Conservation (phyloP, 139 green algal species). For the Tetradesmus obliquus region DNA sequence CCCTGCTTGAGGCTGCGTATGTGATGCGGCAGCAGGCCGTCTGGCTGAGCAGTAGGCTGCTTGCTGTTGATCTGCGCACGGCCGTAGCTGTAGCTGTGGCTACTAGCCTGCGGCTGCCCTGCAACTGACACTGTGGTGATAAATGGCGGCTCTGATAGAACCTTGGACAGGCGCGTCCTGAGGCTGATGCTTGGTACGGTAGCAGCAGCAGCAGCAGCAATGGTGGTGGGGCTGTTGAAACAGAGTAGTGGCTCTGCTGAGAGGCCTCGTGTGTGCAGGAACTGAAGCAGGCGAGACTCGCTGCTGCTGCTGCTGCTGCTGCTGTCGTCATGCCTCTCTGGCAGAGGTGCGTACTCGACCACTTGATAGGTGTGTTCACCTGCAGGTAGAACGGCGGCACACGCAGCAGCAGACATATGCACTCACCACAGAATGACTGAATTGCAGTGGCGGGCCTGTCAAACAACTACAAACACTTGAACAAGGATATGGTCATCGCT, state of each 20-base stretch:
- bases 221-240: background rate
- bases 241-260: background rate
- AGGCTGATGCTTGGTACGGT: too few species aligned
- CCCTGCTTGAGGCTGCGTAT: background rate
- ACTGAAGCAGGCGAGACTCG: background rate
- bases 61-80: background rate
- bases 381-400: background rate
- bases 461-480: too few species aligned
- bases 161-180: background rate
- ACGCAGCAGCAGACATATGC: too few species aligned
- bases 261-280: background rate
- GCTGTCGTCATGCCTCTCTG: background rate
- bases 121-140: background rate
- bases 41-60: too few species aligned
- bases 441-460: too few species aligned
- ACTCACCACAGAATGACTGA: too few species aligned
- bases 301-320: background rate
- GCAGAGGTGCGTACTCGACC: background rate
- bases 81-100: background rate
- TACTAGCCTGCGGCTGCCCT: background rate
- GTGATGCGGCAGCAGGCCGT: background rate
- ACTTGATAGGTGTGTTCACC: background rate
- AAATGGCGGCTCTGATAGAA: background rate
- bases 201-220: too few species aligned
- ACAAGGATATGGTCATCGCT: too few species aligned